Percentiles rank a stretch among this genome's conserved stretches.
Conservation (phyloP, 805 yeast genomes). For the Diddensiella transvaalensis region DNA sequence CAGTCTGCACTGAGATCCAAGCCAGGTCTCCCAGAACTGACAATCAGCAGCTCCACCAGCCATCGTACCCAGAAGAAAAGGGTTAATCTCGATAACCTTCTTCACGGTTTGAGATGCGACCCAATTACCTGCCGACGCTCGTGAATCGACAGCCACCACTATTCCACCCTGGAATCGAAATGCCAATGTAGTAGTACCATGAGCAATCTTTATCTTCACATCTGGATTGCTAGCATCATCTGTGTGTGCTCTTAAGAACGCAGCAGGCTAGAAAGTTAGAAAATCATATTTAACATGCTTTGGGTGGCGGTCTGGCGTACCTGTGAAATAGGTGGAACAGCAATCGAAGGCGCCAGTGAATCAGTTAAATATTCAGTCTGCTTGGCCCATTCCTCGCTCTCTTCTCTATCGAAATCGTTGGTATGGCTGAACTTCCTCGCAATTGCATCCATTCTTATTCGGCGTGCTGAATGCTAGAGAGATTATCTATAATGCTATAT, state of each 20-base stretch:
- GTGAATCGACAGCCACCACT: slow-evolving; percentile 91
- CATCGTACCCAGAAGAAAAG: slow-evolving; percentile 92
- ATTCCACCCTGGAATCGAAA: slow-evolving; percentile 96
- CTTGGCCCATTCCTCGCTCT: slow-evolving; percentile 10
- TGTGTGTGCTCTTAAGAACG: slow-evolving; percentile 94
- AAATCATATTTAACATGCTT: not conserved
- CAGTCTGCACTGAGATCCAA: slow-evolving; percentile 92
- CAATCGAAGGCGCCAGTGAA: slow-evolving; percentile 23
- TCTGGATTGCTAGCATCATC: slow-evolving; percentile 92
- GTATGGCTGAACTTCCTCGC: slow-evolving; percentile 24
- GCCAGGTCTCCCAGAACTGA: slow-evolving; percentile 99
- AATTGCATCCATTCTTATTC: slow-evolving; percentile 35
- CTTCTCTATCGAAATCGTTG: slow-evolving; percentile 8
- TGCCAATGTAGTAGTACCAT: slow-evolving; percentile 98
- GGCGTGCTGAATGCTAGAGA: no score
- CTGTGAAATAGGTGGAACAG: slow-evolving; percentile 31
- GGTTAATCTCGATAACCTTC: slow-evolving; percentile 95
- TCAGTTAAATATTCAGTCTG: slow-evolving; percentile 14
- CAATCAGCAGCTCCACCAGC: slow-evolving; percentile 99
- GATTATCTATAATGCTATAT: no score
- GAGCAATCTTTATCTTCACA: slow-evolving; percentile 93
- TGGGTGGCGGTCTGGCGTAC: slow-evolving; percentile 16
- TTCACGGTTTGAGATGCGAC: slow-evolving; percentile 97
- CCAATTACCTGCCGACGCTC: slow-evolving; percentile 98
- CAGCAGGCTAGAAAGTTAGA: slow-evolving; percentile 60